These are phyloP conservation scores for Peronosclerospora sorghi DNA, from an alignment of 352 stramenopile species.

Conservation along the genomic window DNA sequence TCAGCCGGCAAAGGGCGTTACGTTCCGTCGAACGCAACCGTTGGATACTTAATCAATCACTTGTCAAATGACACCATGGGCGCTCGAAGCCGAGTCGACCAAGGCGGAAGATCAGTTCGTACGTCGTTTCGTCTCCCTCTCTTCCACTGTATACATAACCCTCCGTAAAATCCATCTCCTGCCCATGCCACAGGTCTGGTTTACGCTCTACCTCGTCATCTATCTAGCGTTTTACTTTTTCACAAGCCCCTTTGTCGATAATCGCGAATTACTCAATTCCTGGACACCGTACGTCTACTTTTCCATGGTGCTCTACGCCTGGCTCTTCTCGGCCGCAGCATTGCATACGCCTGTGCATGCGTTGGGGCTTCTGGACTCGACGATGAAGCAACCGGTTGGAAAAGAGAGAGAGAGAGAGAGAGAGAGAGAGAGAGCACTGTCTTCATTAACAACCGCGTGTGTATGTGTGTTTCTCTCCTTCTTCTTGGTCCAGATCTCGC, in stretches of 20 bases:
- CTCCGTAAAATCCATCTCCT: too few species aligned
- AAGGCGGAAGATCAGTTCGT: constrained; percentile 33
- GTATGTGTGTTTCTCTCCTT: not conserved
- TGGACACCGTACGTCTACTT: constrained; percentile 85
- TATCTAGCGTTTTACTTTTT: constrained; percentile 86
- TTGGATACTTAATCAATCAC: not conserved
- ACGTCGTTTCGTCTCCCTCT: not conserved
- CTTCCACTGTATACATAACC: too few species aligned
- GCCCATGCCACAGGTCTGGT: constrained; percentile 50
- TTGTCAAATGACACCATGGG: constrained; percentile 2
- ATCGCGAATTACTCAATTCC: constrained; percentile 70
- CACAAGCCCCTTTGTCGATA: constrained; percentile 79
- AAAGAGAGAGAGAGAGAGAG: too few species aligned
- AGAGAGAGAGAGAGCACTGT: too few species aligned
- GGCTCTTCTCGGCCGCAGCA: constrained; percentile 65
- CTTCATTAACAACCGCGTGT: not conserved
- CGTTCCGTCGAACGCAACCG: too few species aligned
- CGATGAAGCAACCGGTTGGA: constrained; percentile 76
- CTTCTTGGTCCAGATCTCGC: constrained; percentile 35
- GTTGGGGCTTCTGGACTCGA: constrained; percentile 60
- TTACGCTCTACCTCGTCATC: constrained; percentile 65
- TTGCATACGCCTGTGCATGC: constrained; percentile 66
- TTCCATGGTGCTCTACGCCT: constrained; percentile 78
- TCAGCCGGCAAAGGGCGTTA: too few species aligned
- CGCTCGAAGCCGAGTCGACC: constrained; percentile 11